phyloP scores from a whole-genome alignment of 2,329 filamentous ascomycete genomes.

The Xylariales sp. region DNA sequence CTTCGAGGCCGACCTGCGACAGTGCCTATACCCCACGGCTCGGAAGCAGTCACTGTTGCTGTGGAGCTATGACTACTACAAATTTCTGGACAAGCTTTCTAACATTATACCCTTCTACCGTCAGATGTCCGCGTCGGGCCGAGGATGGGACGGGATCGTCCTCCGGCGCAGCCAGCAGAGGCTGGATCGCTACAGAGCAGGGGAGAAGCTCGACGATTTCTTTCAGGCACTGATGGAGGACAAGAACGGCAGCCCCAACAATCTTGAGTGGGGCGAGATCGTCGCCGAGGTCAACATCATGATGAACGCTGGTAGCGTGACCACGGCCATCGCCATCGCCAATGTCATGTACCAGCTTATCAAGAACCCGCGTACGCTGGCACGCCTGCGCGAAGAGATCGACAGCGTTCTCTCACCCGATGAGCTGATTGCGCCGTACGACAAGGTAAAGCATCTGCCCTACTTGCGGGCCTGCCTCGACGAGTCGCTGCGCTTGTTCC shows the following conservation, averaged over 20 bases:
- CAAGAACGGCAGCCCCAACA: constrained; percentile 31
- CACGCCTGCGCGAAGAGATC: constrained; percentile 38
- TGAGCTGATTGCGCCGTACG: constrained; percentile 41
- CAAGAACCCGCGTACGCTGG: constrained; percentile 35
- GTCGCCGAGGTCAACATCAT: constrained; percentile 52
- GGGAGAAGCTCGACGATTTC: constrained; percentile 56
- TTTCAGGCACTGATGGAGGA: constrained; percentile 51
- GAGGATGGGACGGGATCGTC: constrained; percentile 43
- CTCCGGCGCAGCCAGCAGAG: constrained; percentile 38
- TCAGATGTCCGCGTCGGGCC: constrained; percentile 30
- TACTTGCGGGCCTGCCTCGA: constrained; percentile 49
- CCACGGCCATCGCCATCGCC: constrained; percentile 43
- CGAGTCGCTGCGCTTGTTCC: constrained; percentile 42
- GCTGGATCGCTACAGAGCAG: constrained; percentile 38
- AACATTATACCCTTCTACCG: constrained; percentile 42
- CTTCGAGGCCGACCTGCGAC: constrained; percentile 41
- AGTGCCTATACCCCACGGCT: constrained; percentile 45
- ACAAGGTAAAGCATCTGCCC: constrained; percentile 45
- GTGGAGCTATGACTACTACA: constrained; percentile 49
- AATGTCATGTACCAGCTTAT: constrained; percentile 50
- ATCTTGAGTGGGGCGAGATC: constrained; percentile 54
- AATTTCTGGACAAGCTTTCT: constrained; percentile 38
- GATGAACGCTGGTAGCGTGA: constrained; percentile 46
- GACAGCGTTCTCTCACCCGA: constrained; percentile 36
- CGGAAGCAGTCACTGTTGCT: constrained; percentile 44